Percentiles rank a stretch among this genome's conserved stretches.
Conservation (phyloP, 2,329 filamentous ascomycete species). For the Trichoderma hamatum region DNA sequence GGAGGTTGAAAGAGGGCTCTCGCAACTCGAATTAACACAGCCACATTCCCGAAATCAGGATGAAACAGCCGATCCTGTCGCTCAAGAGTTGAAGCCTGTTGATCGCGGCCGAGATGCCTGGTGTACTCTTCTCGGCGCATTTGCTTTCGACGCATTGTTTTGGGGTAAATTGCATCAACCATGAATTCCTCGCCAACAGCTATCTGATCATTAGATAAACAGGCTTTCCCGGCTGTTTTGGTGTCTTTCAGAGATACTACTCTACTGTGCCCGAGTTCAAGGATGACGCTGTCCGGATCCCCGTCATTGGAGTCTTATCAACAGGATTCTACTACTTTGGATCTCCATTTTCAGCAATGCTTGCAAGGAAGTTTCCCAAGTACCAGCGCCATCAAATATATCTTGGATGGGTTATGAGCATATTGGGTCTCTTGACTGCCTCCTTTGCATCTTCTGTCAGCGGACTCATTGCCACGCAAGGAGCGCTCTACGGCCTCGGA, state of each 20-base stretch:
- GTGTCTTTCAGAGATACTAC: slow-evolving; percentile 38
- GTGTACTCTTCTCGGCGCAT: slow-evolving; percentile 31
- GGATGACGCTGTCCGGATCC: slow-evolving; percentile 30
- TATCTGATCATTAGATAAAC: not conserved
- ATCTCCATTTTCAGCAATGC: slow-evolving; percentile 33
- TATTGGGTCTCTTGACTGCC: slow-evolving; percentile 40
- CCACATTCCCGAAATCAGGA: not conserved
- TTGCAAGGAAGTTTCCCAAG: slow-evolving; percentile 32
- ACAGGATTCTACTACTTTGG: slow-evolving; percentile 35
- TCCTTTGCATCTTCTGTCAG: slow-evolving; percentile 41
- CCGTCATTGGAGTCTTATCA: slow-evolving; percentile 35
- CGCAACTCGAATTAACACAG: not conserved
- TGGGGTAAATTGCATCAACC: slow-evolving; percentile 22
- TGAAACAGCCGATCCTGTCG: not conserved
- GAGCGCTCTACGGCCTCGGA: slow-evolving; percentile 44
- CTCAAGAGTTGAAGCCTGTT: slow-evolving; percentile 29
- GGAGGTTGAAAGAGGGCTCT: not conserved
- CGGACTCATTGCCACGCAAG: slow-evolving; percentile 45
- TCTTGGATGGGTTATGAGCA: slow-evolving; percentile 45
- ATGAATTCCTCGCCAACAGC: not conserved
- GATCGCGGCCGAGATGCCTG: slow-evolving; percentile 34
- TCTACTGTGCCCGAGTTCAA: slow-evolving; percentile 34
- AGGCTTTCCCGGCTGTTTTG: slow-evolving; percentile 36
- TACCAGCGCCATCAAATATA: slow-evolving; percentile 41
- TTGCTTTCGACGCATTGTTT: slow-evolving; percentile 34